A percentile compares a stretch with the other conserved stretches of the same genome.
Evolutionary conservation across 179 eudicot species (phyloP).

Genomic region (Heliamphora pulchella): DNA sequence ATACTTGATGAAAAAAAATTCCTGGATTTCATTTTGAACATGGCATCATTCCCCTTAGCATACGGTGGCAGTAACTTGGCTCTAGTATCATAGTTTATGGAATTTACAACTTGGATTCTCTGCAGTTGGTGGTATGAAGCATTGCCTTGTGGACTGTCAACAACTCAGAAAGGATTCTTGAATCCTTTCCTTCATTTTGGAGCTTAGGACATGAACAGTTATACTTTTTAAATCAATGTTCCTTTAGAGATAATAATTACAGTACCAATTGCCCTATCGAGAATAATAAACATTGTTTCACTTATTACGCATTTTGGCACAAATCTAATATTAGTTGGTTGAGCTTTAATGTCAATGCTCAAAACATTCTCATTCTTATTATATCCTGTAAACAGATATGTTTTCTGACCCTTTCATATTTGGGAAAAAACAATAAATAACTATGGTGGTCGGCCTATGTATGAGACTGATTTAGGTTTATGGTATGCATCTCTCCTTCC

Average conservation of each 20-base stretch:
- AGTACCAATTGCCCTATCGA: neutral
- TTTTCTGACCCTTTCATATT: neutral
- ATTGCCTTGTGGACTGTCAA: neutral
- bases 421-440: neutral
- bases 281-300: neutral
- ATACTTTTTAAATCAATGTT: neutral
- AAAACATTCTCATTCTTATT: constrained; percentile 1
- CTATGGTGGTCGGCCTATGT: neutral
- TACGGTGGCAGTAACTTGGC: neutral
- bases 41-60: neutral
- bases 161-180: neutral
- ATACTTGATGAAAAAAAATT: neutral
- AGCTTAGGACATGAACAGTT: neutral
- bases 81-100: neutral
- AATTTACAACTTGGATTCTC: neutral
- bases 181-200: neutral
- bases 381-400: neutral
- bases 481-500: neutral
- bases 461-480: constrained; percentile 4
- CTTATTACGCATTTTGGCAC: neutral
- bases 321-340: neutral
- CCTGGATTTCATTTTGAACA: neutral
- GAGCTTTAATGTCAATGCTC: neutral
- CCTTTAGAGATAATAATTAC: neutral
- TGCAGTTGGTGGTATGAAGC: constrained; percentile 1